Conservation (phyloP, 2,329 filamentous ascomycete genomes). For the Corynespora cassiicola region DNA sequence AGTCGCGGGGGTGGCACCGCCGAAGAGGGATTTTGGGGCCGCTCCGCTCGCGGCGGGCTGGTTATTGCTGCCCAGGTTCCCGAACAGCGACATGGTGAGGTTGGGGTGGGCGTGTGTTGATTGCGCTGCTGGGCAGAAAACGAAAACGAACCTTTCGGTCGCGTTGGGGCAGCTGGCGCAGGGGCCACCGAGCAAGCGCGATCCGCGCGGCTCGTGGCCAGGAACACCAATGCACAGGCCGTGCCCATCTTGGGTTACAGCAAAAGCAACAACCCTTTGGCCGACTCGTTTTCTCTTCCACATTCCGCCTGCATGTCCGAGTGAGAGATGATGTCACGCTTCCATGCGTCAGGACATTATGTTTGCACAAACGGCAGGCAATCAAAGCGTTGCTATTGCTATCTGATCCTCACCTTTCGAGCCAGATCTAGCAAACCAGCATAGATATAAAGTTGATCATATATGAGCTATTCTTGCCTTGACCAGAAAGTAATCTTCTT, state of each 20-base stretch:
- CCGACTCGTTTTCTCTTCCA: too few species aligned
- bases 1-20: conserved; percentile 20
- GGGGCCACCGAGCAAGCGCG: conserved; percentile 13
- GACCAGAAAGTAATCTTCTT: too few species aligned
- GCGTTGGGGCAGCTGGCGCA: conserved; percentile 20
- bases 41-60: conserved; percentile 35
- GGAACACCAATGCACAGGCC: too few species aligned
- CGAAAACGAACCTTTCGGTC: conserved; percentile 32
- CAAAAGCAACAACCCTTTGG: too few species aligned
- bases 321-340: neutral
- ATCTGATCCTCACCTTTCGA: neutral
- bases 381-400: neutral
- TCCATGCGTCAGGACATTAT: neutral
- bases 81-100: conserved; percentile 42
- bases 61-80: conserved; percentile 29
- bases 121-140: conserved; percentile 28
- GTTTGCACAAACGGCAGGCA: conserved; percentile 7
- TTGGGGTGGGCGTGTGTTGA: conserved; percentile 27
- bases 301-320: neutral
- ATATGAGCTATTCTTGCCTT: too few species aligned
- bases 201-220: conserved; percentile 19
- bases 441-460: too few species aligned
- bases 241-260: too few species aligned
- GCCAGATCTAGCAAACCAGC: conserved; percentile 4
- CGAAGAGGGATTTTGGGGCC: conserved; percentile 32